Base-by-base conservation (phyloP, 192 early-diverging fungal species). In the Entomortierella lignicola region DNA sequence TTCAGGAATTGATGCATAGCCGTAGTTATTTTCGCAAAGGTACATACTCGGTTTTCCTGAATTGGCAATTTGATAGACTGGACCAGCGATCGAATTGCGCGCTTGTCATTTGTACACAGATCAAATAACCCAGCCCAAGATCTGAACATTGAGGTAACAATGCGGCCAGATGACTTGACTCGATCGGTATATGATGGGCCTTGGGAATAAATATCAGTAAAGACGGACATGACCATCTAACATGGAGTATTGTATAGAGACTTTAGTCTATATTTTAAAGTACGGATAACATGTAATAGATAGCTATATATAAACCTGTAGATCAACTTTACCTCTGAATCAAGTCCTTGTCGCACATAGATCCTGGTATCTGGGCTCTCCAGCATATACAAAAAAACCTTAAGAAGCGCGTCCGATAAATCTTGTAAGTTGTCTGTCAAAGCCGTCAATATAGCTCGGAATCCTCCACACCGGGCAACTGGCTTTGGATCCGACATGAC, bases 41-140 rank as follows among this genome's bases (percentile, higher is more conserved):
- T 64, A 69, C 69, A 52, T 66, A 93, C 92, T 77, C 86, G 73
- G n/a, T 90, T 89, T 54, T 93, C 92, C 41, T 91, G 90, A 47
- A 84, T 84, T 12, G 93, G 93, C 42, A 92, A 73, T 8, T 85
- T 79, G 34, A 94, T 72, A 6, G 92, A 87, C 55, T 93, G 89
- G 5, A 94, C 90, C 15, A 94, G 68, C 0, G 91, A 91, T 32
- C 83, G 79, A 21, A 93, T 85, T 4, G 91, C 91, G 32, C 92
- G 81, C 73, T 90, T 89, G 61, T 92, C 75, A 61, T 95, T 89
- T 4, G 88, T 77, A 67, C 92, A 94, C 48, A 95, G 80, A 73
- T 91, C 94, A 43, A 94, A 87, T 12, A 94, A 67, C 10, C 94
- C 93, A 11, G 92, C 91, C 93, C 94, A 95, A 0, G 90, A 89